These are phyloP conservation scores for Calonectria hawksworthii DNA, from an alignment of 2,329 filamentous ascomycete genomes.

Conservation along the genomic window DNA sequence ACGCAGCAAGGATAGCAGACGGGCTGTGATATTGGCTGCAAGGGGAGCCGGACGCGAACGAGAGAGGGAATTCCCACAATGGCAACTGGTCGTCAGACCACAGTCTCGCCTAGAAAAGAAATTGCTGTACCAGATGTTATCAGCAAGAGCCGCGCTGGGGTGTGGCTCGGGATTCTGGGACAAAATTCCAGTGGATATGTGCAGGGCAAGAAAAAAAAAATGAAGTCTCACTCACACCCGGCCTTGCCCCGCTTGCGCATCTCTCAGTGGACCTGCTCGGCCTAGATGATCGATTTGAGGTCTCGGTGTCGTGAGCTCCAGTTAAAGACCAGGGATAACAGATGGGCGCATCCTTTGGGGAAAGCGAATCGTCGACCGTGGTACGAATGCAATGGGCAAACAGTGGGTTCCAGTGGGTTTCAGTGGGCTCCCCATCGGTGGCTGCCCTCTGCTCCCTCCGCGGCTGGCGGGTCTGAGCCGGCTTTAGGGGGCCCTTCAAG, in stretches of 20 bases:
- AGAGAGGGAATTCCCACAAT: constrained; percentile 1
- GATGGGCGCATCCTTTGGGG: not conserved
- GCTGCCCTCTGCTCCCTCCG: not conserved
- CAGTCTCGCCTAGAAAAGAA: not conserved
- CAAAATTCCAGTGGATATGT: constrained; percentile 8
- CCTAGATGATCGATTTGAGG: constrained; percentile 12
- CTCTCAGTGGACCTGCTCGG: not conserved
- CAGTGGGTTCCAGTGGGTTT: not conserved
- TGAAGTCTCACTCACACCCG: not conserved
- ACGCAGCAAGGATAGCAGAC: not conserved
- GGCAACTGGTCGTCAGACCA: constrained; percentile 14
- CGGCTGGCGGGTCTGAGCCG: not conserved
- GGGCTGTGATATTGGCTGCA: not conserved
- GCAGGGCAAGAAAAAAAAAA: constrained; percentile 7
- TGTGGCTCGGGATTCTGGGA: constrained; percentile 8
- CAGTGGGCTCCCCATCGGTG: not conserved
- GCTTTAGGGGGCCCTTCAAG: not conserved
- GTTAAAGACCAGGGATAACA: constrained; percentile 8
- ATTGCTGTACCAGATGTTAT: not conserved
- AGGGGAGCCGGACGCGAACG: not conserved
- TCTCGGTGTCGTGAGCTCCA: constrained; percentile 28
- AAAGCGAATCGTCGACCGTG: not conserved
- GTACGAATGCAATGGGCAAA: not conserved
- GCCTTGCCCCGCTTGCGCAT: constrained; percentile 18
- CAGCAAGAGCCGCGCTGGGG: not conserved